These are phyloP conservation scores for Alternaria sp. DNA, from an alignment of 2,329 filamentous ascomycete species.

Conservation along the genomic window DNA sequence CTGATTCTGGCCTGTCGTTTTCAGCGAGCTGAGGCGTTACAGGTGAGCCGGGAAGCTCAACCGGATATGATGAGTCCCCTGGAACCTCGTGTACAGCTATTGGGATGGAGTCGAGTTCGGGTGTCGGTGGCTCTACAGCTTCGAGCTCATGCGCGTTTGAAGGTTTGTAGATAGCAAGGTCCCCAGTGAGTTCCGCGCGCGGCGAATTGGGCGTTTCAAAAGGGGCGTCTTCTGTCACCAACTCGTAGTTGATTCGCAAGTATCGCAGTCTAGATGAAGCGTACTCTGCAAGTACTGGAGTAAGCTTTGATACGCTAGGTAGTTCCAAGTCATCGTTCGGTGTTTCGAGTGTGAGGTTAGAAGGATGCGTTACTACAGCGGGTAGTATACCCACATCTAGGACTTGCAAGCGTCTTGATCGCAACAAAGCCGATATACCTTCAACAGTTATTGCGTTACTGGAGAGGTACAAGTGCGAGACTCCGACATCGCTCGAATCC, in stretches of 20 bases:
- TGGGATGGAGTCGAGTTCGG: constrained; percentile 32
- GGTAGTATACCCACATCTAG: constrained; percentile 62
- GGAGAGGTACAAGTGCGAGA: constrained; percentile 67
- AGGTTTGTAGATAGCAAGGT: constrained; percentile 24
- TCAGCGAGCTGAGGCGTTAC: background rate
- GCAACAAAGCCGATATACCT: constrained; percentile 60
- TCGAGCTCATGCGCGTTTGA: constrained; percentile 39
- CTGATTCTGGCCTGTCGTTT: background rate
- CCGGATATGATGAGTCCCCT: constrained; percentile 34
- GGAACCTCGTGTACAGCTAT: constrained; percentile 32
- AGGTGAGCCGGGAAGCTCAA: constrained; percentile 33
- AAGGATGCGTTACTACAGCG: constrained; percentile 18
- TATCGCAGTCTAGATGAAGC: constrained; percentile 59
- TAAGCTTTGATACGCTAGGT: constrained; percentile 62
- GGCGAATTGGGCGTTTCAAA: constrained; percentile 20
- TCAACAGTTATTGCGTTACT: constrained; percentile 63
- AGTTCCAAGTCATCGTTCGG: constrained; percentile 35
- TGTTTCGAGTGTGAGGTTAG: background rate
- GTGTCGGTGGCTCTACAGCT: constrained; percentile 9
- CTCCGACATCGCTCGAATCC: constrained; percentile 60
- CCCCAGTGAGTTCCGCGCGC: constrained; percentile 36
- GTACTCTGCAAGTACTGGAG: constrained; percentile 56
- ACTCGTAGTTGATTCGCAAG: constrained; percentile 61
- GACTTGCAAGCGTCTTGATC: constrained; percentile 60
- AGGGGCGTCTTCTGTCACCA: constrained; percentile 58